Evolutionary conservation across 768 basidiomycete genomes (phyloP).

Genomic region (Tulasnella sp.): DNA sequence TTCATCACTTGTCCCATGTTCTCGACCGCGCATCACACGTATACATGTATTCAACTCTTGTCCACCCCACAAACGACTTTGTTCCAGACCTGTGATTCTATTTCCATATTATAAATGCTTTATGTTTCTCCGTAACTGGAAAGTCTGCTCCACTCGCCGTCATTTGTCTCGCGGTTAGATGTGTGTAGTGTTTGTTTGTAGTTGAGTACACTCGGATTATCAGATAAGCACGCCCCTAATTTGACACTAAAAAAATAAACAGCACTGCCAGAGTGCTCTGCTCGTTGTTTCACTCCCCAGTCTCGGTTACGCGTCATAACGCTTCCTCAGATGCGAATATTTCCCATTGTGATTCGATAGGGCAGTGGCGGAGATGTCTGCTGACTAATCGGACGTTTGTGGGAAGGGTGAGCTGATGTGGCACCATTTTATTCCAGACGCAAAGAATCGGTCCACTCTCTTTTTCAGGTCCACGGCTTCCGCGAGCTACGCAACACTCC

Average conservation of each 20-base stretch:
- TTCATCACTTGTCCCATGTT: neutral
- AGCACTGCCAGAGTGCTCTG: too few species aligned
- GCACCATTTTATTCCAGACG: conserved; percentile 5
- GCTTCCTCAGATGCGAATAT: neutral
- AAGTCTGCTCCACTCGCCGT: neutral
- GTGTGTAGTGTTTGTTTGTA: neutral
- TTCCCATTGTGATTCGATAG: neutral
- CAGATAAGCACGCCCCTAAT: too few species aligned
- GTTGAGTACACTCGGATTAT: too few species aligned
- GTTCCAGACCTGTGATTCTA: neutral
- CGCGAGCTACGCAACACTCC: neutral
- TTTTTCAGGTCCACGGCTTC: neutral
- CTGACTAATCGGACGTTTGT: neutral
- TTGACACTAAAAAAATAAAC: too few species aligned
- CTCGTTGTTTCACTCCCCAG: too few species aligned
- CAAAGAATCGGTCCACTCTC: neutral
- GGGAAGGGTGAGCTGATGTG: neutral
- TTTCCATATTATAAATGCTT: neutral
- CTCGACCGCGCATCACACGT: neutral
- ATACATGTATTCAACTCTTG: neutral
- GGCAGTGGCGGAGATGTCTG: neutral
- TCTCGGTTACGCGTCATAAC: too few species aligned
- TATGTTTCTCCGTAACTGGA: neutral
- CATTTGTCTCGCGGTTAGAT: neutral
- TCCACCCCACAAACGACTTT: neutral